These are phyloP conservation scores for Geotrichum cucujoidarum DNA, from an alignment of 1,139 yeast species.

Conservation along the genomic window DNA sequence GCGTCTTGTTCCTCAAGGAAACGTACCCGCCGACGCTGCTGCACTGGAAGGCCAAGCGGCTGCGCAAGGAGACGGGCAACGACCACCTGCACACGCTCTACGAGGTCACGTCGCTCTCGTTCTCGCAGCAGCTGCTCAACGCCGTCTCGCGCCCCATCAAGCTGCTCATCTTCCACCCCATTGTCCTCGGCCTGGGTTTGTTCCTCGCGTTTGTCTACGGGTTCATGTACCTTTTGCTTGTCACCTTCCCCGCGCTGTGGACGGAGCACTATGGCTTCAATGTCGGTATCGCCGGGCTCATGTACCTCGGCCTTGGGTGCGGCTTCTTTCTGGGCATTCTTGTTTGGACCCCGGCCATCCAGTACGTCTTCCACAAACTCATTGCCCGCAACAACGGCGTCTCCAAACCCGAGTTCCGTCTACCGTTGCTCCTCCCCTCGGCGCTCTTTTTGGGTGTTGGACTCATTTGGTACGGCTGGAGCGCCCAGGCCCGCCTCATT, in stretches of 20 bases:
- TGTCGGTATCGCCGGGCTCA: slow-evolving; percentile 51
- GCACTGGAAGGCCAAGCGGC: slow-evolving; percentile 43
- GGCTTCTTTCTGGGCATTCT: slow-evolving; percentile 47
- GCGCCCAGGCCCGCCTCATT: slow-evolving; percentile 43
- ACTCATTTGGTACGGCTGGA: slow-evolving; percentile 61
- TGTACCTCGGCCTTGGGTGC: slow-evolving; percentile 52
- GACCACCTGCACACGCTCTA: slow-evolving; percentile 53
- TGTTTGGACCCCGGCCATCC: slow-evolving; percentile 45
- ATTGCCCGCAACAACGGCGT: slow-evolving; percentile 46
- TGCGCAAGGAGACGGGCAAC: slow-evolving; percentile 52
- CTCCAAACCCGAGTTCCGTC: slow-evolving; percentile 51
- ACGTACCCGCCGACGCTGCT: slow-evolving; percentile 57
- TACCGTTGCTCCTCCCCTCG: slow-evolving; percentile 42
- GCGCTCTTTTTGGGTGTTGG: slow-evolving; percentile 47
- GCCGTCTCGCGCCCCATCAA: slow-evolving; percentile 50
- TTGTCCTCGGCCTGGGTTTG: slow-evolving; percentile 56
- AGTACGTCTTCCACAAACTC: slow-evolving; percentile 38
- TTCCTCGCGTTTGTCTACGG: slow-evolving; percentile 64
- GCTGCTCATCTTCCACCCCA: slow-evolving; percentile 53
- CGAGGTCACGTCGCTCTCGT: slow-evolving; percentile 40
- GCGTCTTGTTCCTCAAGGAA: slow-evolving; percentile 46
- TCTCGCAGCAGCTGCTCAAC: slow-evolving; percentile 24
- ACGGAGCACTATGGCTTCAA: slow-evolving; percentile 44
- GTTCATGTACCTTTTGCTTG: slow-evolving; percentile 56
- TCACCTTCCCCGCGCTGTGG: slow-evolving; percentile 54